phyloP scores from a whole-genome alignment of 192 early-diverging fungal genomes.

The Coemansia sp. region DNA sequence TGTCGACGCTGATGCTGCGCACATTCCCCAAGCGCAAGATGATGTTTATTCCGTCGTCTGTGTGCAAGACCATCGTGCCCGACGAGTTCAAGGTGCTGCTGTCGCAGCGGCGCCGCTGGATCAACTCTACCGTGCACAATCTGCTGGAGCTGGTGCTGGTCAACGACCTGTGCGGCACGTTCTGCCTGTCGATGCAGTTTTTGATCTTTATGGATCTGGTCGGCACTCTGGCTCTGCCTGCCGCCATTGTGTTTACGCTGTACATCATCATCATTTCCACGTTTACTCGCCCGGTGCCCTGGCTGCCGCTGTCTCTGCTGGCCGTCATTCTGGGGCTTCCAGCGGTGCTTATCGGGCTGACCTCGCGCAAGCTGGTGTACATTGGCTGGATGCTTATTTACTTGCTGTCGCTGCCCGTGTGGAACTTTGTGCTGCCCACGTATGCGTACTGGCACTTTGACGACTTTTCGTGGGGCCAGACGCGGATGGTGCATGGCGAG shows the following conservation, averaged over 20 bases:
- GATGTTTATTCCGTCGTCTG: conserved; percentile 90
- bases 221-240: conserved; percentile 89
- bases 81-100: conserved; percentile 79
- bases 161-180: conserved; percentile 82
- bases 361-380: conserved; percentile 73
- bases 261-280: conserved; percentile 75
- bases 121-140: conserved; percentile 94
- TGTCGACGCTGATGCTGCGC: conserved; percentile 90
- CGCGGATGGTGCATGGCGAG: conserved; percentile 66
- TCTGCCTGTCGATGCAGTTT: conserved; percentile 94
- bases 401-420: conserved; percentile 67
- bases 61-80: conserved; percentile 90
- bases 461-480: conserved; percentile 84
- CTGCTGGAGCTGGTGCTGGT: conserved; percentile 79
- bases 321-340: conserved; percentile 73
- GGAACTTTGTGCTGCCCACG: conserved; percentile 74
- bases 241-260: conserved; percentile 83
- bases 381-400: conserved; percentile 85
- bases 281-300: conserved; percentile 53
- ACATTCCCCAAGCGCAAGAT: conserved; percentile 94
- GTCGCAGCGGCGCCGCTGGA: conserved; percentile 89
- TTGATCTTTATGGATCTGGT: conserved; percentile 92
- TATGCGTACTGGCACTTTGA: conserved; percentile 89
- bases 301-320: conserved; percentile 66
- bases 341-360: conserved; percentile 76